Percentiles rank a stretch among this genome's conserved stretches.
Evolutionary conservation across 1,284 basidiomycete genomes (phyloP).

Genomic region (Trichosporon faecale): DNA sequence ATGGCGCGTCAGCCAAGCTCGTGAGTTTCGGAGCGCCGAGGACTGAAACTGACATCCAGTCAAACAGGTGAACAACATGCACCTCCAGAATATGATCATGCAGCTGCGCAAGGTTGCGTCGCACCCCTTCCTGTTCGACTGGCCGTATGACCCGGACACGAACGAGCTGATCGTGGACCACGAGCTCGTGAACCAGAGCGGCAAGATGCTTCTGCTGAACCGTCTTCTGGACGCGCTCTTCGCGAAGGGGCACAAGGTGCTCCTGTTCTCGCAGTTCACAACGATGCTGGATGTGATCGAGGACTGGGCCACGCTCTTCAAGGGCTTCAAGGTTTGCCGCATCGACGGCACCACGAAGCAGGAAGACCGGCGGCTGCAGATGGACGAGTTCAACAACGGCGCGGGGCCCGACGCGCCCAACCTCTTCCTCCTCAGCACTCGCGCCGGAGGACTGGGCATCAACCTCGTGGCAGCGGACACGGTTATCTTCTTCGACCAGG

Average conservation of each 20-base stretch:
- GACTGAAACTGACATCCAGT: slow-evolving; percentile 53
- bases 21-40: slow-evolving; percentile 54
- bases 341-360: slow-evolving; percentile 84
- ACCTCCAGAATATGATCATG: slow-evolving; percentile 90
- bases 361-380: slow-evolving; percentile 74
- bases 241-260: slow-evolving; percentile 76
- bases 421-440: slow-evolving; percentile 86
- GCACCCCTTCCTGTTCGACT: slow-evolving; percentile 89
- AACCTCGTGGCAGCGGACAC: slow-evolving; percentile 92
- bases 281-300: slow-evolving; percentile 92
- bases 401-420: slow-evolving; percentile 66
- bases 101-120: slow-evolving; percentile 82
- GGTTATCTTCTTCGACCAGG: slow-evolving; percentile 91
- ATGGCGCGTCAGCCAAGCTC: slow-evolving; percentile 60
- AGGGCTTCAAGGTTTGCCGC: slow-evolving; percentile 76
- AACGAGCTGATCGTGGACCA: slow-evolving; percentile 64
- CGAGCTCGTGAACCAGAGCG: slow-evolving; percentile 77
- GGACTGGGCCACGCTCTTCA: slow-evolving; percentile 81
- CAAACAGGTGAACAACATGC: slow-evolving; percentile 83
- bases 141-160: slow-evolving; percentile 69
- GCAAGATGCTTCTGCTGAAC: slow-evolving; percentile 96
- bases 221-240: slow-evolving; percentile 83
- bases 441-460: slow-evolving; percentile 87
- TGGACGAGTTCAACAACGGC: slow-evolving; percentile 78
- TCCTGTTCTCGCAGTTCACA: slow-evolving; percentile 91